Conservation (phyloP, 345 rosid genomes). For the Cochlearia excelsa region DNA sequence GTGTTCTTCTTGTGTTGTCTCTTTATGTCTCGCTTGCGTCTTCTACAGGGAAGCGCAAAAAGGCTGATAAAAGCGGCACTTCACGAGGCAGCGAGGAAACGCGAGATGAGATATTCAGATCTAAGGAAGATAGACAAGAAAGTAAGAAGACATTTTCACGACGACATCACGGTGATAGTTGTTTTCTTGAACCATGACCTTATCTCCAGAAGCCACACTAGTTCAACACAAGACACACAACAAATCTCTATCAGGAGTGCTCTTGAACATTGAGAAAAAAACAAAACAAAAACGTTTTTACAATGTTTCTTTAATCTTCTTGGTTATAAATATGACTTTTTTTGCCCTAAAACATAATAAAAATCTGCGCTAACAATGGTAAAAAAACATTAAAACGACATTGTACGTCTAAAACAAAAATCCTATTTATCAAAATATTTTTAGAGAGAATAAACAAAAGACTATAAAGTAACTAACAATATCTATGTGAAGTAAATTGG, state of each 20-base stretch:
- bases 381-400: too few species aligned
- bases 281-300: conserved; percentile 21
- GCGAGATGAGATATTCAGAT: conserved; percentile 91
- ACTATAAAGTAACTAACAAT: too few species aligned
- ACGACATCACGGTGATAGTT: conserved; percentile 86
- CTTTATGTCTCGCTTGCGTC: not conserved
- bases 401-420: too few species aligned
- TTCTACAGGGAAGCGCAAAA: conserved; percentile 73
- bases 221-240: conserved; percentile 39
- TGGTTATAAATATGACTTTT: conserved; percentile 27
- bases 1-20: conserved; percentile 4
- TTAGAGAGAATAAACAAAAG: too few species aligned
- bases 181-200: conserved; percentile 83
- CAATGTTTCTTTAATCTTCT: conserved; percentile 27
- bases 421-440: too few species aligned
- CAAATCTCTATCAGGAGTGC: conserved; percentile 60
- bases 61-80: conserved; percentile 85
- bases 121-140: conserved; percentile 76
- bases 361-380: too few species aligned
- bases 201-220: conserved; percentile 50
- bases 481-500: too few species aligned
- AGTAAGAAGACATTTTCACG: conserved; percentile 92
- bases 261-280: conserved; percentile 47
- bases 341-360: not conserved
- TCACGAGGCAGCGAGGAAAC: conserved; percentile 82